Percentiles rank a stretch among this genome's conserved stretches.
phyloP scores from a whole-genome alignment of 768 basidiomycete genomes.

The Kwoniella newhampshirensis region DNA sequence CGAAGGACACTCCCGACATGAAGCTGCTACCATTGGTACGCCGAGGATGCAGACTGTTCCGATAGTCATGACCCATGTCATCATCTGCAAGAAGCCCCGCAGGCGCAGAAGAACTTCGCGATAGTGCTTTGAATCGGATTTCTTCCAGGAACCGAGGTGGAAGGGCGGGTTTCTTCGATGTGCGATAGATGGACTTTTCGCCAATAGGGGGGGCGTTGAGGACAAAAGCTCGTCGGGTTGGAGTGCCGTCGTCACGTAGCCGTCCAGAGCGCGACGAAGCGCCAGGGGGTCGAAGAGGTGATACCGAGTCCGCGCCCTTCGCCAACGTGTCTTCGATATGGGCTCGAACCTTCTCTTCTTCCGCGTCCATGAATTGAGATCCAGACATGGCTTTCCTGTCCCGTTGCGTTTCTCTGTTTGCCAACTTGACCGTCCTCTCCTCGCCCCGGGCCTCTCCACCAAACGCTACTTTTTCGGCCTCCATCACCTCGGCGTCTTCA shows the following conservation, averaged over 20 bases:
- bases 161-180: constrained; percentile 34
- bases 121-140: constrained; percentile 43
- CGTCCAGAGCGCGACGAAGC: constrained; percentile 39
- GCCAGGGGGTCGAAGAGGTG: constrained; percentile 26
- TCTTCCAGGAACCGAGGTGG: constrained; percentile 52
- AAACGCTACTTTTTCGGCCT: constrained; percentile 37
- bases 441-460: constrained; percentile 29
- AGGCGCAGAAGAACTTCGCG: constrained; percentile 45
- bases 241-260: constrained; percentile 31
- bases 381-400: constrained; percentile 38
- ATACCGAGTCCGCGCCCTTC: constrained; percentile 60
- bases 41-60: constrained; percentile 58
- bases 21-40: constrained; percentile 61
- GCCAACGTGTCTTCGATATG: constrained; percentile 83
- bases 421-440: constrained; percentile 21
- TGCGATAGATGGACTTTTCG: constrained; percentile 39
- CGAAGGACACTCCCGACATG: constrained; percentile 62
- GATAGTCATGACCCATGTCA: constrained; percentile 60
- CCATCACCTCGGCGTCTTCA: constrained; percentile 53
- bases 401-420: constrained; percentile 31
- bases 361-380: constrained; percentile 54
- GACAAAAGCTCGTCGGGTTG: constrained; percentile 16
- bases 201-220: constrained; percentile 44
- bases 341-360: constrained; percentile 62
- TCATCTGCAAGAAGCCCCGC: constrained; percentile 28